These are phyloP conservation scores for Dendrothele bispora DNA, from an alignment of 768 basidiomycete species.

Conservation along the genomic window DNA sequence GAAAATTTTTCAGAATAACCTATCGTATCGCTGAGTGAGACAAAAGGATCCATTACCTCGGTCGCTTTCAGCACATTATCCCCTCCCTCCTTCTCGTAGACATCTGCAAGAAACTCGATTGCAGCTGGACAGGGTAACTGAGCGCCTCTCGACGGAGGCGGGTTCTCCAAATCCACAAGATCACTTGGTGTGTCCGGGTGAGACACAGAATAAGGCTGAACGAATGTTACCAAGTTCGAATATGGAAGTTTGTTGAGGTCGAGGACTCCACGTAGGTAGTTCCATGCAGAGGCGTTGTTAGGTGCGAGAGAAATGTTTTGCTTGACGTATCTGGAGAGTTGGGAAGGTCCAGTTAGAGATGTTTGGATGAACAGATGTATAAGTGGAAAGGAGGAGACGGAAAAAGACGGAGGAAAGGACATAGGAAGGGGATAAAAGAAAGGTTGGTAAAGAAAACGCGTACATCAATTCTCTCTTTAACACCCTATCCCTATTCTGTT, in stretches of 20 bases:
- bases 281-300: slow-evolving; percentile 96
- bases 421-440: slow-evolving; percentile 1
- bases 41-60: slow-evolving; percentile 35
- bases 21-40: slow-evolving; percentile 7
- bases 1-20: slow-evolving; percentile 9
- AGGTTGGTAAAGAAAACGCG: slow-evolving; percentile 28
- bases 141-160: slow-evolving; percentile 60
- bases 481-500: slow-evolving; percentile 59
- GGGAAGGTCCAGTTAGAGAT: background rate
- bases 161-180: slow-evolving; percentile 75
- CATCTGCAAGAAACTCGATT: slow-evolving; percentile 84
- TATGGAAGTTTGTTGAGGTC: slow-evolving; percentile 61
- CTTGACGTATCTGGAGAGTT: slow-evolving; percentile 65
- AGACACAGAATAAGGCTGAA: slow-evolving; percentile 58
- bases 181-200: slow-evolving; percentile 28
- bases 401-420: background rate
- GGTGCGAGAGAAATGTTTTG: slow-evolving; percentile 82
- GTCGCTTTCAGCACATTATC: slow-evolving; percentile 45
- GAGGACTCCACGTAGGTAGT: slow-evolving; percentile 89
- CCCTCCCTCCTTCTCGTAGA: slow-evolving; percentile 57
- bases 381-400: background rate
- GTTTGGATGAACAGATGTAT: too few species aligned
- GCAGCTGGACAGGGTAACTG: slow-evolving; percentile 78
- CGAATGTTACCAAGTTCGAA: slow-evolving; percentile 55
- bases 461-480: slow-evolving; percentile 75